A percentile compares a stretch with the other conserved stretches of the same genome.
These are phyloP conservation scores for Trichoderma citrinoviride DNA, from an alignment of 2,329 filamentous ascomycete genomes.

Conservation along the genomic window DNA sequence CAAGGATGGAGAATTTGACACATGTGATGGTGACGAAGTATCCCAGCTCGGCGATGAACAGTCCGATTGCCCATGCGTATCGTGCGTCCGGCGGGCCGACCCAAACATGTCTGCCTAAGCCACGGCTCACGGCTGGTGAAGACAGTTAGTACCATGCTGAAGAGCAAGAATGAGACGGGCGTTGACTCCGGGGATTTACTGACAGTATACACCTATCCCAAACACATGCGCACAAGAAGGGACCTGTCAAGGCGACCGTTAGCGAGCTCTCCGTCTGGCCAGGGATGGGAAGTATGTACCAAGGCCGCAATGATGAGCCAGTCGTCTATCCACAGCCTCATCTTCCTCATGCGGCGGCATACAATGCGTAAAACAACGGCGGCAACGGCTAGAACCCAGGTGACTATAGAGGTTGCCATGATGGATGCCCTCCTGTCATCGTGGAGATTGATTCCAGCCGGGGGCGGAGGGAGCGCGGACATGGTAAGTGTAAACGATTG, in stretches of 20 bases:
- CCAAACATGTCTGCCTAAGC: constrained; percentile 29
- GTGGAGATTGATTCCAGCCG: constrained; percentile 26
- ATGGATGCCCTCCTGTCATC: constrained; percentile 25
- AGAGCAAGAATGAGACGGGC: too few relatives aligned
- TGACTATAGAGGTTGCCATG: constrained; percentile 23
- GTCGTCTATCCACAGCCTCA: constrained; percentile 29
- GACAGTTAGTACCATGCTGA: background rate
- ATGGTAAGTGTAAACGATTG: background rate
- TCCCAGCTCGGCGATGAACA: constrained; percentile 28
- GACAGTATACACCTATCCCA: constrained; percentile 24
- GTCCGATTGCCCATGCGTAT: constrained; percentile 25
- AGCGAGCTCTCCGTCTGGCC: background rate
- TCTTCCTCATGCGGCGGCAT: constrained; percentile 24
- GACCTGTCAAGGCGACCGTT: background rate
- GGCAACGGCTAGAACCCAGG: constrained; percentile 24
- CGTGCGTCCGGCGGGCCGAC: constrained; percentile 24
- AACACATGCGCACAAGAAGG: constrained; percentile 24
- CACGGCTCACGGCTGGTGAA: constrained; percentile 25
- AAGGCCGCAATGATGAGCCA: constrained; percentile 28
- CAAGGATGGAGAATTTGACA: constrained; percentile 29
- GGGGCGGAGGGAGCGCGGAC: constrained; percentile 17
- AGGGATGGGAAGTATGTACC: constrained; percentile 20
- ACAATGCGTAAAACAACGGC: constrained; percentile 26
- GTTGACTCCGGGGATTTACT: background rate
- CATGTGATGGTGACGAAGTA: constrained; percentile 26